Evolutionary conservation across 2,329 filamentous ascomycete species (phyloP).

Genomic region (Pseudofabraea citricarpa): DNA sequence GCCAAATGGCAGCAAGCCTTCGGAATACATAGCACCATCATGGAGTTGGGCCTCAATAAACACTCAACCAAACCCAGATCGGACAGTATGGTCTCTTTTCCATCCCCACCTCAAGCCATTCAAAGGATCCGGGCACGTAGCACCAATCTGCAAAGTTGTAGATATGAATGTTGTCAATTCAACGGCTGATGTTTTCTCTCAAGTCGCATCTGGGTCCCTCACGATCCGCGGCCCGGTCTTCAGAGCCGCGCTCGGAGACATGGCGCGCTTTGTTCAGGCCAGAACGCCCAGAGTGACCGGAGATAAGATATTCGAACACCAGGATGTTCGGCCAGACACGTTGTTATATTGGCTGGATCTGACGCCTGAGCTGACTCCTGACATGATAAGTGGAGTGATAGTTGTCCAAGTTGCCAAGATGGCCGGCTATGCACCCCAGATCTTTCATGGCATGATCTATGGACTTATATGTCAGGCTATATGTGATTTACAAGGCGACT

Average conservation of each 20-base stretch:
- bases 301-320: constrained; percentile 1
- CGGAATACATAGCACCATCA: constrained; percentile 2
- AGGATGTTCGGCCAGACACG: background rate
- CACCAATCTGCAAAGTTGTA: background rate
- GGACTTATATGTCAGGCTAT: background rate
- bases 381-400: background rate
- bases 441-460: background rate
- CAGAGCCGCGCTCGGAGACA: background rate
- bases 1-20: background rate
- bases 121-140: background rate
- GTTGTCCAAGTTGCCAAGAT: background rate
- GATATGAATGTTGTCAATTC: background rate
- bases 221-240: background rate
- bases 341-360: background rate
- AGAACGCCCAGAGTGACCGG: background rate
- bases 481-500: background rate
- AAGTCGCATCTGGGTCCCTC: background rate
- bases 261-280: background rate
- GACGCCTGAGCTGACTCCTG: background rate
- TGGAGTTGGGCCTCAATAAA: constrained; percentile 7
- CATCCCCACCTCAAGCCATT: background rate
- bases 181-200: background rate
- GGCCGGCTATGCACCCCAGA: background rate
- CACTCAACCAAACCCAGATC: background rate
- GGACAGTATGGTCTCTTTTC: constrained; percentile 1